Base-by-base conservation (phyloP, 78 protist genomes). In the Speleostelium caveatum region DNA sequence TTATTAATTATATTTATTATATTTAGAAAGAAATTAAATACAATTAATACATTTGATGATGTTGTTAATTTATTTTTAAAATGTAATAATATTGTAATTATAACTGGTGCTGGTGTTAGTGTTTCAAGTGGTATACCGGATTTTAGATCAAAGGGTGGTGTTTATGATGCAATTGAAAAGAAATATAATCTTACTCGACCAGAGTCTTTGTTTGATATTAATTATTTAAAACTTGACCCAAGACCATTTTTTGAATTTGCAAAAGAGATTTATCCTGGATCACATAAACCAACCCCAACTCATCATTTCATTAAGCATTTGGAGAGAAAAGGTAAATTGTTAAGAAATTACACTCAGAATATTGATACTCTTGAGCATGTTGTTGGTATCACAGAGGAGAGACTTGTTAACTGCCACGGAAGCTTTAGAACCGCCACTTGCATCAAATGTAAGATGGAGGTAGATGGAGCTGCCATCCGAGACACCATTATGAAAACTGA, bases 301-400 rank as follows among this genome's bases (percentile, higher is more conserved):
- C 99, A 98, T 85, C 75, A 90, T 30, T 96, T 98, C 83, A n/a
- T 97, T 38, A 28, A 61, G 36, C 5, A 77, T 42, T 89, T 98
- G 32, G 88, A 73, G 5, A 90, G 90, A 7, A 69, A 72, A 32
- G 95, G 96, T 10, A 33, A 85, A 51, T 89, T 98, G 36, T 73
- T 80, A 24, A 79, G 98, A 24, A 66, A 67, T 61, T 98, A 96
- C 87, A 95, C 99, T 28, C 99, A 98, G 79, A 98, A 98, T 61
- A 97, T 98, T 22, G 99, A 98, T 53, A 79, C 95, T 30, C 91
- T 98, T 22, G 99, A 97, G 53, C 86, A 92, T 32, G 71, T 73
- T 24, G 96, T 89, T 3, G 98, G 98, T 0, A 38, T 87, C 4
- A 39, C 33, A 8, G 24, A 38, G 10, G 77, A 86, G 33, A 33